These are phyloP conservation scores for Lipomyces lipofer DNA, from an alignment of 805 yeast genomes.

Conservation along the genomic window DNA sequence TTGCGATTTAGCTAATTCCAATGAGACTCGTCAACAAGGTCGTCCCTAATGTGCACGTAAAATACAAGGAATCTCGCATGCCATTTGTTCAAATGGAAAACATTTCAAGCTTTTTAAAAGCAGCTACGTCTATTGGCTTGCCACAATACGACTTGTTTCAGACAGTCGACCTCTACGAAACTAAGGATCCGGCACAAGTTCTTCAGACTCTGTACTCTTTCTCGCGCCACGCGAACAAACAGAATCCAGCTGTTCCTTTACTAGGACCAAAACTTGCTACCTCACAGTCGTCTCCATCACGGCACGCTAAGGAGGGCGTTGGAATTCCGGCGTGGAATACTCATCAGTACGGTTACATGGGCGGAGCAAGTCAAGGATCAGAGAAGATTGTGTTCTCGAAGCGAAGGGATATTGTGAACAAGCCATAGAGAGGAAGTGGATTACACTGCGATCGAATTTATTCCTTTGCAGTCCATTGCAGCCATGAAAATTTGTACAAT, in stretches of 20 bases:
- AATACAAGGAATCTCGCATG: conserved; percentile 61
- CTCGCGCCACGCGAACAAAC: conserved; percentile 64
- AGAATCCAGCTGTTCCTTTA: conserved; percentile 52
- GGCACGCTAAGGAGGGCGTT: conserved; percentile 56
- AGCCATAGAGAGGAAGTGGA: conserved; percentile 10
- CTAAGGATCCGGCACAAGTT: conserved; percentile 75
- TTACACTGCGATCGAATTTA: background rate
- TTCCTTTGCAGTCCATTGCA: background rate
- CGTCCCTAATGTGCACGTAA: conserved; percentile 42
- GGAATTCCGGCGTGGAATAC: conserved; percentile 55
- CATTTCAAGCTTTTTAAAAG: conserved; percentile 66
- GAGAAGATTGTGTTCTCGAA: conserved; percentile 59
- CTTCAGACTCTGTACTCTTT: conserved; percentile 71
- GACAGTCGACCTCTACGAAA: conserved; percentile 72
- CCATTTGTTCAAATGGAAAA: conserved; percentile 87
- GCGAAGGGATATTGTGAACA: conserved; percentile 47
- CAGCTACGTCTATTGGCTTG: conserved; percentile 64
- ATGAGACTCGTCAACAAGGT: conserved; percentile 46
- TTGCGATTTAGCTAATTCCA: background rate
- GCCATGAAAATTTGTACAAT: background rate
- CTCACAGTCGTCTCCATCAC: conserved; percentile 50
- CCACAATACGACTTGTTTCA: conserved; percentile 82
- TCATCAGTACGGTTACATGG: conserved; percentile 59
- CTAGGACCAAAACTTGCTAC: conserved; percentile 59
- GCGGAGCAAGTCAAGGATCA: conserved; percentile 49